Base-by-base conservation (phyloP, 192 early-diverging fungal genomes). In the Coemansia sp. region DNA sequence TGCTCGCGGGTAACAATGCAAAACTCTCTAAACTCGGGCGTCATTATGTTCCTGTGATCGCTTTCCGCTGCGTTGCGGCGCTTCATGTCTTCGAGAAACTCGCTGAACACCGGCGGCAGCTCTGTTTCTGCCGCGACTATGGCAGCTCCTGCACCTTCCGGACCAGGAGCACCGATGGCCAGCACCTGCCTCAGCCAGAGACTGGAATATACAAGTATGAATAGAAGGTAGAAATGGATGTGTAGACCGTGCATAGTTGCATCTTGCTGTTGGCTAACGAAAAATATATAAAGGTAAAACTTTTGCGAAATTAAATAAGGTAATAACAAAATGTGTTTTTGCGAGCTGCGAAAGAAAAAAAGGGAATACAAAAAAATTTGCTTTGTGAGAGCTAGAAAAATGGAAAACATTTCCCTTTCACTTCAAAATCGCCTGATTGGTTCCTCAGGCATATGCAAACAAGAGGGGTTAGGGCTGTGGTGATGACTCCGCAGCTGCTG, bases 1-100 rank as follows among this genome's bases (percentile, higher is more conserved):
- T 80, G 77, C 25, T 80, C 77, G 60, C 77, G 77, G 18, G 65
- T 71, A 40, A 66, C 52, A 31, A 74, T 70, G 66, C 77, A 80
- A 55, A 80, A 80, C 45, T 55, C 51, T 17, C 72, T 72, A 57
- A 71, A 80, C 40, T 80, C 77, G 18, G 77, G 77, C 58, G 77
- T 80, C 77, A 80, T 80, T 31, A 80, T 74, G 56, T 71, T 74
- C 40, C 77, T 67, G 68, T 80, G 72, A 68, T 80, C 77, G 66
- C 77, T 80, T 5, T 80, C 77, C 0, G 40, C 68, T 30, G 66
- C 77, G 45, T 80, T 80, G 56, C 66, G 50, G 28, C 77, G 77
- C 49, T 74, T 74, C 77, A 80, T 80, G 55, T 74, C 77, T 7
- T 64, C 72, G 48, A 80, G 77, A 60, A 80, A 65, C 32, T 65